phyloP scores from a whole-genome alignment of 2,329 filamentous ascomycete genomes.

The Sarocladium brachiariae region DNA sequence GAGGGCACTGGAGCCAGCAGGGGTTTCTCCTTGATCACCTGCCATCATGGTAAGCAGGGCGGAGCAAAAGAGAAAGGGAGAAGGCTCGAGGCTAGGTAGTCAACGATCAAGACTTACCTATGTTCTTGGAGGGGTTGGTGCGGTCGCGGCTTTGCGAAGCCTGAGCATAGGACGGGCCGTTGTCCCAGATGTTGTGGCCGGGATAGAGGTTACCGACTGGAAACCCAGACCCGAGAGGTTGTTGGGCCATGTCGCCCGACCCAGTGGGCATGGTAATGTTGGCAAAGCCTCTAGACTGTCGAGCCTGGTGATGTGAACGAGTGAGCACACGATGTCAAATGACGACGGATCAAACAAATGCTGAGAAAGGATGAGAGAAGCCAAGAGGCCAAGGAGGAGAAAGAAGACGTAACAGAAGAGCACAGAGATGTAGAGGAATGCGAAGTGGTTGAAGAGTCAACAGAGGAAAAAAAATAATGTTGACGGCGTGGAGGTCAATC shows the following conservation, averaged over 20 bases:
- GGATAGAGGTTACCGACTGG: conserved; percentile 28
- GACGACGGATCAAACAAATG: neutral
- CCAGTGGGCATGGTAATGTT: conserved; percentile 30
- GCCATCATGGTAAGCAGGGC: neutral
- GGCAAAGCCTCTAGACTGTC: conserved; percentile 29
- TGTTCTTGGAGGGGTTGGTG: conserved; percentile 33
- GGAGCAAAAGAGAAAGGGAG: neutral
- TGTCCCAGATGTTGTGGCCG: conserved; percentile 26
- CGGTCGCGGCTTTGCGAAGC: conserved; percentile 5
- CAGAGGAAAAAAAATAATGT: neutral
- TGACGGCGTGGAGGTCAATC: neutral
- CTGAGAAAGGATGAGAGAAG: neutral
- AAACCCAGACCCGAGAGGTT: conserved; percentile 35
- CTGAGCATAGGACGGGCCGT: conserved; percentile 2
- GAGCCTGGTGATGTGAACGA: conserved; percentile 21
- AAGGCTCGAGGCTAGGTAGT: neutral
- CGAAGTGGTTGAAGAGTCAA: neutral
- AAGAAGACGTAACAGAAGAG: neutral
- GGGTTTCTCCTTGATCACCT: conserved; percentile 28
- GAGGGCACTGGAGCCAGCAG: conserved; percentile 63
- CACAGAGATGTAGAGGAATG: neutral
- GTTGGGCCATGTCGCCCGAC: conserved; percentile 25
- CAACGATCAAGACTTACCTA: conserved; percentile 29
- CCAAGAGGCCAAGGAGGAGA: neutral
- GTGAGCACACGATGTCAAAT: conserved; percentile 7